Base-by-base conservation (phyloP, 352 stramenopile species). In the Phytophthora citricola region DNA sequence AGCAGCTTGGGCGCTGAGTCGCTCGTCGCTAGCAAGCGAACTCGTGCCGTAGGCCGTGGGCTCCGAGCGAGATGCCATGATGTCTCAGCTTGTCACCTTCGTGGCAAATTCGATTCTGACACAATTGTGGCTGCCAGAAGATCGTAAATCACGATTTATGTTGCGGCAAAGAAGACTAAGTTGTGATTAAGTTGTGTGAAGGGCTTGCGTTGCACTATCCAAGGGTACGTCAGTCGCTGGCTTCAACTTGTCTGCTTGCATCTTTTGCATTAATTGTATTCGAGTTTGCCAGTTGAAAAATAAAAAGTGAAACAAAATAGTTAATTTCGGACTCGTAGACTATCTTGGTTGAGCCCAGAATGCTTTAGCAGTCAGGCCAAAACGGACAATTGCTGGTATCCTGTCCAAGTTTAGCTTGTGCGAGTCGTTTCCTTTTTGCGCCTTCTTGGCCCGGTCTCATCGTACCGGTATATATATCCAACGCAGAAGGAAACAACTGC, bases 11-110 rank as follows among this genome's bases (percentile, higher is more conserved):
- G 49, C 60, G n/a, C 54, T 69, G 12, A 65, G n/a, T 1, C 41
- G 58, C 36, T 75, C 70, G 45, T 75, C 60, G 39, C 53, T 68
- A 14, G 62, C 46, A 5, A 78, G 40, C 10, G 70, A 78, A 17
- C 66, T 71, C 6, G 75, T 87, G 56, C 78, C 78, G 57, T 87
- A 87, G 8, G 62, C 67, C 2, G 78, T 87, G 4, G 57, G 15
- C 12, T 43, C 14, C 22, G 63, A 63, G n/a, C 44, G 50, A 7
- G 48, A 59, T 6, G 36, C 15, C 36, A 17, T 17, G 4, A 20
- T 43, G 4, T 43, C 36, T 43, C 15, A 15, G 1, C 75, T 78
- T 7, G 85, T 92, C 47, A 91, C 15, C 48, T 36, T 55, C 31
- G 3, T 48, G 32, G 46, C 47, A 44, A 55, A 40, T 53, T 41